Percentiles rank a stretch among this genome's conserved stretches.
Conservation (phyloP, 805 yeast species). For the Phaffomyces thermotolerans region DNA sequence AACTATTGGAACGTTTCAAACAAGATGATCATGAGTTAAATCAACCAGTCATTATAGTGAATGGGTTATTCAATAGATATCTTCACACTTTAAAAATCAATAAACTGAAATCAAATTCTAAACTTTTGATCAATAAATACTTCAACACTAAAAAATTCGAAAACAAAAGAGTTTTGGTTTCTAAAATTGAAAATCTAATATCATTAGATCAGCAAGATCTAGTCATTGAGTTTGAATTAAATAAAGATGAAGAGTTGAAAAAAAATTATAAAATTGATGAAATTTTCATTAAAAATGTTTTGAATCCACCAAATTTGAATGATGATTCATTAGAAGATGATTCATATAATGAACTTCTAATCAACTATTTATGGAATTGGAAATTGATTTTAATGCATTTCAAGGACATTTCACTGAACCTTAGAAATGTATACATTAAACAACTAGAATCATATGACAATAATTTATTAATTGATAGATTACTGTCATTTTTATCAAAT, state of each 20-base stretch:
- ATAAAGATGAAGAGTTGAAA: slow-evolving; percentile 24
- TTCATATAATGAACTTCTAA: slow-evolving; percentile 30
- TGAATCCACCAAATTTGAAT: slow-evolving; percentile 21
- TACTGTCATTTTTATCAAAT: slow-evolving; percentile 47
- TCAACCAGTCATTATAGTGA: slow-evolving; percentile 30
- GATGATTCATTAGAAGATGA: slow-evolving; percentile 29
- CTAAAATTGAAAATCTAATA: slow-evolving; percentile 34
- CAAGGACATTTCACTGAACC: slow-evolving; percentile 53
- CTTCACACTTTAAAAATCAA: slow-evolving; percentile 25
- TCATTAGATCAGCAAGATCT: slow-evolving; percentile 45
- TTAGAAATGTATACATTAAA: slow-evolving; percentile 52
- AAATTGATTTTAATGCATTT: slow-evolving; percentile 53
- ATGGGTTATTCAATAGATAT: slow-evolving; percentile 30
- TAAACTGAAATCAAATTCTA: slow-evolving; percentile 27
- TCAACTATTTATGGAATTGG: slow-evolving; percentile 63
- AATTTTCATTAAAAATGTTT: slow-evolving; percentile 31
- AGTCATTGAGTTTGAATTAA: slow-evolving; percentile 55
- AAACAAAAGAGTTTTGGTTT: slow-evolving; percentile 39
- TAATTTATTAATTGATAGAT: slow-evolving; percentile 35
- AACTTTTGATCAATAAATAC: slow-evolving; percentile 30
- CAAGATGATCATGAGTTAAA: slow-evolving; percentile 18
- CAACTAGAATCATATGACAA: slow-evolving; percentile 37
- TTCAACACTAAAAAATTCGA: slow-evolving; percentile 23
- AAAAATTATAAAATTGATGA: slow-evolving; percentile 23
- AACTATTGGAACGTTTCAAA: slow-evolving; percentile 36